phyloP scores from a whole-genome alignment of 2,329 filamentous ascomycete genomes.

The Calonectria fujianensis region DNA sequence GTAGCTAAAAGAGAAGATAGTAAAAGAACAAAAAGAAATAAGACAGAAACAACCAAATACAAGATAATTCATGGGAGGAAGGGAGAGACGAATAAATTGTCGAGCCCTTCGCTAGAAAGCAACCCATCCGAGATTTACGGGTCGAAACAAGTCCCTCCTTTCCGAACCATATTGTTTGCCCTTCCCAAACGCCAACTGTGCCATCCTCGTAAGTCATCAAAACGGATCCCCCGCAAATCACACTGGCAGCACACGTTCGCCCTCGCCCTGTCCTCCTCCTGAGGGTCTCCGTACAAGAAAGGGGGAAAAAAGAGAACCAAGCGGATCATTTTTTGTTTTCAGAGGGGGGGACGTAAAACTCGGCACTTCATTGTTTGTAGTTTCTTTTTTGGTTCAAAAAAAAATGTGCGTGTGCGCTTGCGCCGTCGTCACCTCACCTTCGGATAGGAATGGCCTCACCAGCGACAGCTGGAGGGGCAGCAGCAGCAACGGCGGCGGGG shows the following conservation, averaged over 20 bases:
- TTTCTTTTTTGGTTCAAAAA: neutral
- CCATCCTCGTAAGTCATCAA: constrained; percentile 57
- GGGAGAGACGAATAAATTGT: constrained; percentile 20
- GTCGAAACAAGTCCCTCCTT: constrained; percentile 49
- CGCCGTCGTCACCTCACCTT: constrained; percentile 63
- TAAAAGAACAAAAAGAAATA: constrained; percentile 14
- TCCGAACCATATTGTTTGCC: constrained; percentile 53
- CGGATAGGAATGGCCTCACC: constrained; percentile 77
- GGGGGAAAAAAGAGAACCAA: neutral
- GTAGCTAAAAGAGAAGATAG: constrained; percentile 2
- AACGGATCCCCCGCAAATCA: constrained; percentile 49
- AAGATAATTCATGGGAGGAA: constrained; percentile 35
- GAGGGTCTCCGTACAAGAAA: constrained; percentile 42
- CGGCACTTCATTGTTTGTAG: constrained; percentile 4
- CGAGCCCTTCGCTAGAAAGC: constrained; percentile 41
- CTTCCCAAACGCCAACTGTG: constrained; percentile 57
- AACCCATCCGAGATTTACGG: constrained; percentile 50
- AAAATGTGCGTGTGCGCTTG: neutral
- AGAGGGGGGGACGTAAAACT: constrained; percentile 18
- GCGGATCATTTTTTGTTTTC: neutral
- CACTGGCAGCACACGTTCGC: constrained; percentile 31
- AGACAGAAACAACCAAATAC: constrained; percentile 35
- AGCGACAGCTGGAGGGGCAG: constrained; percentile 47
- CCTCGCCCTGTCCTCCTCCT: constrained; percentile 35
- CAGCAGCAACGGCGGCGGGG: constrained; percentile 47